Base-by-base conservation (phyloP, 352 stramenopile species). In the Phytophthora nicotianae region DNA sequence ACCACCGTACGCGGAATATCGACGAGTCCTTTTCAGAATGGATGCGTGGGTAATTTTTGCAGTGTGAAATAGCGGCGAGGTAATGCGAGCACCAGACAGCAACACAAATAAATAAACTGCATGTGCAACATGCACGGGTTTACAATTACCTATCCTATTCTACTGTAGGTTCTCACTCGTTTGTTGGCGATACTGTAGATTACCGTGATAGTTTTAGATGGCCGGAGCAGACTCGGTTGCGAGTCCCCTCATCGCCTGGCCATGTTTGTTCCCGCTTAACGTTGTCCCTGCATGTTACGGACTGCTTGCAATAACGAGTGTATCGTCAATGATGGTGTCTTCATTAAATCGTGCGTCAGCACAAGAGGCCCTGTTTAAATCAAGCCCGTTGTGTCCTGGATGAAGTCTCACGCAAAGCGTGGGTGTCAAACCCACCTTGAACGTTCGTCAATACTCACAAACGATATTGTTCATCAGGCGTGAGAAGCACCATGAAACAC, bases 31-130 rank as follows among this genome's bases (percentile, higher is more conserved):
- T 50, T 50, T 61, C 43, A 49, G 33, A 61, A 42, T 58, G 13
- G 17, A 17, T 21, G 40, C 37, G 7, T 27, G 19, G n/a, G n/a
- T n/a, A n/a, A 20, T 43, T 50, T 23, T 50, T 10, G 9, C 16
- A 29, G 35, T 50, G 35, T 20, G 17, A 37, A 50, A 2, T 13
- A 41, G 35, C 26, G 24, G 26, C 9, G n/a, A 59, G 26, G 23
- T 32, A 55, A 11, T 50, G 45, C 21, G 23, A 57, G 21, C 38
- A 58, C 37, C 55, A 64, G 41, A 54, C 40, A 46, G 23, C 58
- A 60, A 52, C 37, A 54, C 17, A 41, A 64, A 64, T 64, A 59
- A 63, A 55, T 20, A 29, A 63, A 45, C 24, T 40, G 8, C 23
- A 4, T 20, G 42, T 54, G 53, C 46, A 46, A 51, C 47, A 26